Evolutionary conservation across 176 grass and related monocot species (phyloP), one percentile per base, ranked within the genome.

Genomic region (Rhynchospora tenuis): DNA sequence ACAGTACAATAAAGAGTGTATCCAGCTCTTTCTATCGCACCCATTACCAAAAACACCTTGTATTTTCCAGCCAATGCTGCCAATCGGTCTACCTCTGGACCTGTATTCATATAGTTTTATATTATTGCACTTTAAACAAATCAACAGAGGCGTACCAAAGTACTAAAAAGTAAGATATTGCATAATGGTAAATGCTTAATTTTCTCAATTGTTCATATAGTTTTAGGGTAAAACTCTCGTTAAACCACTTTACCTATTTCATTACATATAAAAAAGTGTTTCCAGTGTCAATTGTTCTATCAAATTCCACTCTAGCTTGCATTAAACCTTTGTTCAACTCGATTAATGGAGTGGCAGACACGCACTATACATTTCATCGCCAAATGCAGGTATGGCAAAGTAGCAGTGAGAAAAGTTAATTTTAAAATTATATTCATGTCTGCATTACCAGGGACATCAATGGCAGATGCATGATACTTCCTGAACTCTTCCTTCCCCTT

Each of bases 11-110:
- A 98, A 1, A 98, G 84, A 44, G 96, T 98, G 62, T 93, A 98
- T 28, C 91, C 91, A 52, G 90, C 90, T 73, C 95, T 91, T 88
- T 98, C 95, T 67, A 98, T 91, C 56, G 89, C 95, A 9, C 96
- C 96, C 93, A 98, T 98, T 16, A 98, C 91, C 33, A 98, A 79
- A 85, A 93, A 98, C 0, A 98, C 83, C 83, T 98, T 98, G 82
- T 91, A 93, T 88, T 95, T 98, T 79, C 67, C 90, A 86, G 93
- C 93, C 84, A 98, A 66, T 44, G 89, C 73, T 86, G 96, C 92
- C 72, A 98, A 86, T 9, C 91, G 84, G 54, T 92, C 87, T 13
- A 98, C 88, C 78, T 95, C 96, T 74, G 96, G 96, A 71, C 96
- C 96, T 98, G 88, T 66, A 74, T 68, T 59, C 13, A 69, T 14